Conservation (phyloP, 2,329 filamentous ascomycete genomes). For the Aspergillus floridensis region DNA sequence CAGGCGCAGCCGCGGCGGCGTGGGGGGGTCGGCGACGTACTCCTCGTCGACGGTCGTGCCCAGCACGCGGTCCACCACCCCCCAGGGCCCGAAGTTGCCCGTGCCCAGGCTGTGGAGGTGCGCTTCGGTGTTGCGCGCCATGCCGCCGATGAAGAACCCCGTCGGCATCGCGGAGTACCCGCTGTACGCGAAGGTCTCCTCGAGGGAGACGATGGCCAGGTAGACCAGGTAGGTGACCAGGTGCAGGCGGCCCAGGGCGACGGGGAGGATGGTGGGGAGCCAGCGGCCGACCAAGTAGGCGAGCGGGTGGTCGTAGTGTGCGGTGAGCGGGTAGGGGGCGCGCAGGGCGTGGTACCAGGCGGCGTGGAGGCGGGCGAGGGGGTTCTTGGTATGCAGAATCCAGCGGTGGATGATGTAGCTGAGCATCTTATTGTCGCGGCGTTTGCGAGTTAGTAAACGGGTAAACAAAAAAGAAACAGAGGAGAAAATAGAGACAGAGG, state of each 20-base stretch:
- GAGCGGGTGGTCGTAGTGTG: slow-evolving; percentile 60
- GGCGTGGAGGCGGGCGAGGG: slow-evolving; percentile 54
- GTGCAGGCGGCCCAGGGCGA: slow-evolving; percentile 58
- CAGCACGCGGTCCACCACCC: slow-evolving; percentile 46
- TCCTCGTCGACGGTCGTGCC: slow-evolving; percentile 40
- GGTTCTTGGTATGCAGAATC: slow-evolving; percentile 61
- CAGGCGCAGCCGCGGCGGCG: not conserved
- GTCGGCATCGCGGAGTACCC: slow-evolving; percentile 60
- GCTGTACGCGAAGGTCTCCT: slow-evolving; percentile 60
- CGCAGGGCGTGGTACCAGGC: slow-evolving; percentile 57
- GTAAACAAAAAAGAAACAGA: not conserved
- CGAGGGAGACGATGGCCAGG: slow-evolving; percentile 54
- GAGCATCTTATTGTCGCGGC: slow-evolving; percentile 21
- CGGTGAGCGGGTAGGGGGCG: slow-evolving; percentile 56
- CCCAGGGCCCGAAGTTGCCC: slow-evolving; percentile 48
- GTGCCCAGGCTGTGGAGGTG: slow-evolving; percentile 51
- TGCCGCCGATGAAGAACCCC: slow-evolving; percentile 56
- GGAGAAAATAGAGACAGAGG: no score
- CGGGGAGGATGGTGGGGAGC: slow-evolving; percentile 57
- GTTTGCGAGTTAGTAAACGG: no score
- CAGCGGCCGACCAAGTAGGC: slow-evolving; percentile 55
- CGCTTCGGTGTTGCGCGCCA: slow-evolving; percentile 56
- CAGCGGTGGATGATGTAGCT: slow-evolving; percentile 71
- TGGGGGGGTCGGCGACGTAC: no score
- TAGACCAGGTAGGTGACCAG: slow-evolving; percentile 59